Evolutionary conservation across 2,329 filamentous ascomycete genomes (phyloP), one percentile per base, ranked within the genome.

Genomic region (Cryphonectria parasitica): DNA sequence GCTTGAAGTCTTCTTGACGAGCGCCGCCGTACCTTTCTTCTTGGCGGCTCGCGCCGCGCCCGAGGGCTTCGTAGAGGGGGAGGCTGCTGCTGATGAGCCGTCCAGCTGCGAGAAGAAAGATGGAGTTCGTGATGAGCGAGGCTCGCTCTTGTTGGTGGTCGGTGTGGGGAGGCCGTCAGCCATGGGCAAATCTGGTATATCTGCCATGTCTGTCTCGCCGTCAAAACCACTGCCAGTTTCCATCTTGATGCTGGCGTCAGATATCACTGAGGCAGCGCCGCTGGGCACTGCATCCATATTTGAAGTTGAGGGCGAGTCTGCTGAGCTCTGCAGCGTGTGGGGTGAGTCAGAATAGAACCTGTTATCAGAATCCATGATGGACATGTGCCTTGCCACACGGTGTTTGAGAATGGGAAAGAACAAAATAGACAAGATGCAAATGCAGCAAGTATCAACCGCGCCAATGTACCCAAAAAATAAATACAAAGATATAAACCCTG

Each of bases 1-100:
- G 52, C n/a, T 60, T 22, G 60, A 56, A 13, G 69, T 54, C 74
- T 72, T 73, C 25, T 85, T 86, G 22, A 83, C 73, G 6, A 77
- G 71, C 0, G 80, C 77, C 0, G 84, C 84, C 0, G 80, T 84
- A 61, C 77, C 77, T 64, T 77, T 78, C 69, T 78, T 79, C 69
- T 74, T 78, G 62, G 74, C 74, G 15, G 63, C 56, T 15, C 71
- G 67, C 52, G 69, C 39, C 4, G 69, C 39, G n/a, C 60, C 45
- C 10, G 66, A 49, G 41, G 54, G 54, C 45, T 45, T 49, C 10
- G 41, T 66, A 19, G 34, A n/a, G 10, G 63, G n/a, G n/a, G 45
- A 52, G 19, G 63, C 64, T 15, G 66, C 67, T 34, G 25, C 25
- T 5, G 41, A 22, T 31, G 65, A 19, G 66, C 39, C 66, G 25